phyloP scores from a whole-genome alignment of 148 eudicot genomes.

The Polygonum aviculare region DNA sequence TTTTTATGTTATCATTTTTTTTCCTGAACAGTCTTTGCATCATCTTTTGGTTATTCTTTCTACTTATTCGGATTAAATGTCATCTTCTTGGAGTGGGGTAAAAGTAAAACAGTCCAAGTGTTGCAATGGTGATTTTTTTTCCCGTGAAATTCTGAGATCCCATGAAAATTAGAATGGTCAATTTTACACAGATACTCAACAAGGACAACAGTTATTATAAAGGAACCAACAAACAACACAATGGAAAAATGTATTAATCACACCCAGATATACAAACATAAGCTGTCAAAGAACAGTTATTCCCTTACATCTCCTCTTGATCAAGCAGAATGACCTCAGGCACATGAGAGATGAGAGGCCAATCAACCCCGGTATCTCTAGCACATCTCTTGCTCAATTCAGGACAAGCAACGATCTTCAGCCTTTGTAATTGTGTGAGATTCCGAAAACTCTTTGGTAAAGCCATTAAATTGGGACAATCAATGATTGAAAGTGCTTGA shows the following conservation, averaged over 20 bases:
- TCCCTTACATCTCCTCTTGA: background rate
- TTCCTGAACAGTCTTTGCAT: background rate
- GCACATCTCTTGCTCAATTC: slow-evolving; percentile 4
- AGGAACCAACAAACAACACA: background rate
- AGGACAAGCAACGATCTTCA: slow-evolving; percentile 4
- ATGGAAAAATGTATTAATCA: background rate
- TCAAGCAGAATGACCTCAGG: slow-evolving; percentile 3
- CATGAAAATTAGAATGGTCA: background rate
- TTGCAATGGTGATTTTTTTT: background rate
- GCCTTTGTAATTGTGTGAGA: background rate
- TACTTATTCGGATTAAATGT: background rate
- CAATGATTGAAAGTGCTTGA: slow-evolving; percentile 1
- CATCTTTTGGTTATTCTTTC: background rate
- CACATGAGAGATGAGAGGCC: slow-evolving; percentile 4
- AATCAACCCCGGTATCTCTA: background rate
- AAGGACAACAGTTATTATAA: background rate
- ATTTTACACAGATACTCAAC: background rate
- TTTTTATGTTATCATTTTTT: background rate
- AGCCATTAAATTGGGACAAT: slow-evolving; percentile 7
- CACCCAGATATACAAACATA: background rate
- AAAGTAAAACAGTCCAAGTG: background rate
- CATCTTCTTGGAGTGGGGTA: background rate
- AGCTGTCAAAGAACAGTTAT: background rate
- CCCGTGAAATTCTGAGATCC: background rate
- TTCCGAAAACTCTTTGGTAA: background rate